Base-by-base conservation (phyloP, 805 yeast genomes). In the Starmerella riodocensis region DNA sequence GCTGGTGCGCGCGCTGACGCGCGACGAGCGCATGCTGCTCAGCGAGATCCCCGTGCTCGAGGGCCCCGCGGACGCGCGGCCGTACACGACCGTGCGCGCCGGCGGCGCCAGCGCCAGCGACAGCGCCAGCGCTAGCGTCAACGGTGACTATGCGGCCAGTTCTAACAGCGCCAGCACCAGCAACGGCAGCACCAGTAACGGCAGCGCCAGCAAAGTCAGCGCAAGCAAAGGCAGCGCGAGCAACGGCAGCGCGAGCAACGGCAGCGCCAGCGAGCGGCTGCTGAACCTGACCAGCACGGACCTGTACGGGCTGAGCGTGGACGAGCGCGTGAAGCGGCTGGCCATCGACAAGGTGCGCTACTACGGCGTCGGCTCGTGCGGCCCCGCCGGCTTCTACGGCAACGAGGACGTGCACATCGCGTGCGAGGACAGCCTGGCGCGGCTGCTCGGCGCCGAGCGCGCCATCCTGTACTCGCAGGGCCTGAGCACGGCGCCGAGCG, bases 361-460 rank as follows among this genome's bases (percentile, higher is more conserved):
- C 42, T 74, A 79, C 43, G 98, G 98, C 56, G 96, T 91, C 37
- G 98, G 98, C 48, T 88, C 96, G 1, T 91, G 98, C 66, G 95
- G 97, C 29, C 97, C 98, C 4, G 93, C 96, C 31, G 93, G 94
- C 41, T 91, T 91, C 54, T 91, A 86, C 59, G 98, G 98, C 45
- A 80, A 85, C 44, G 94, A 85, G 60, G 94, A 85, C 56, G 84
- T 77, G 32, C 98, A 91, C 56, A 76, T 75, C 40, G 69, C 78
- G 51, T 66, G 82, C 41, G 93, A 85, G 57, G 74, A 74, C 51
- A 79, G 75, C 46, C 61, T 91, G 43, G 75, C 95, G 11, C 57
- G 65, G 24, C 88, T 75, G 54, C 73, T 88, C 48, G 84, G 79
- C 20, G 71, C 83, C 3, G 93, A 82, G 48, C 70, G 70, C 40